Evolutionary conservation across 441 rosid species (phyloP), one percentile per base, ranked within the genome.

Genomic region (Croton setiger): DNA sequence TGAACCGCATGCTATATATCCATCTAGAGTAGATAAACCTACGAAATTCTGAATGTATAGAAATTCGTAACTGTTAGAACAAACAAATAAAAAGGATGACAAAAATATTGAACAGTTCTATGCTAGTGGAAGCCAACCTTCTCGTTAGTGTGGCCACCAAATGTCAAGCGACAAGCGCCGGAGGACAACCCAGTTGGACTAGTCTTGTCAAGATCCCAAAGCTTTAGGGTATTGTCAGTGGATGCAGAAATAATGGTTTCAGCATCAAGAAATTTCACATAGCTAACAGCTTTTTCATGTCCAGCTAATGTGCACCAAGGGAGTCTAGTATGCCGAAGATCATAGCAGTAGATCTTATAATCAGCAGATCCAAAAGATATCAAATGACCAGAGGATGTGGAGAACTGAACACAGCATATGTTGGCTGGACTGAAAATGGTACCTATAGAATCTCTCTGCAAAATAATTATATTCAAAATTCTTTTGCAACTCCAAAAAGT

Each of bases 221-320:
- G 83, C 89, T 86, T 92, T 71, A 92, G 77, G 60, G 89, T 81
- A 79, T 83, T 89, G 85, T 92, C 96, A 13, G 97, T 92, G 72
- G 97, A 92, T 51, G 97, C 96, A 74, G 96, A 88, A 67, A 89
- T 85, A 27, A 89, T 65, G 68, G 92, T 88, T 48, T 82, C 88
- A 37, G 94, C 83, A 75, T 91, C 97, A 74, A 89, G 75, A 74
- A 92, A 89, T 69, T 89, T 87, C 62, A 88, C 89, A 78, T 88
- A 84, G 87, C 97, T 92, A 72, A 92, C 92, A 72, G 97, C 81
- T 76, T 89, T 89, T 69, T 77, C 85, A 67, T 92, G 97, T 54
- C 92, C 87, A 64, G 81, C 73, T 77, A 92, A 78, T 53, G 81
- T 77, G 81, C 92, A 86, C 91, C 88, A 84, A 43, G 96, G 96